Base-by-base conservation (phyloP, 805 yeast species). In the Schizosaccharomyces cryophilus region DNA sequence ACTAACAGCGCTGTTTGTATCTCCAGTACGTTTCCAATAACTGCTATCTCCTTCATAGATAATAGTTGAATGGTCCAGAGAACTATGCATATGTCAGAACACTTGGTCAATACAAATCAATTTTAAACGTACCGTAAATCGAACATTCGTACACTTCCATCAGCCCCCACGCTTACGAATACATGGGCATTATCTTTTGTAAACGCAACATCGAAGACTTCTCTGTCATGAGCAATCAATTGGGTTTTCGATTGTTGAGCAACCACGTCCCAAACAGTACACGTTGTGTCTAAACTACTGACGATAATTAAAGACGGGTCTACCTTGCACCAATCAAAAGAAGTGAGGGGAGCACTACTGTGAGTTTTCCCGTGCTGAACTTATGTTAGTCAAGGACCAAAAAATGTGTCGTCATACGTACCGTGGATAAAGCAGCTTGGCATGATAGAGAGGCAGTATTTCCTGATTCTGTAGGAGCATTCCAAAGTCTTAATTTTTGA, bases 211-310 rank as follows among this genome's bases (percentile, higher is more conserved):
- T 93, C 98, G 69, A 80, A 87, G 3, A 93, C 98, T 70, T 88
- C 96, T 64, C 84, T 81, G 69, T 93, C 98, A 71, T 93, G 98
- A 0, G 98, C 97, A 65, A 93, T 93, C 59, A 93, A 75, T 72
- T 93, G 96, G 0, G 97, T 90, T 68, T 84, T 85, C 17, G 95
- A 95, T 3, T 76, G 73, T 26, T 82, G 78, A 54, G 80, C 77
- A 29, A 75, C 71, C 40, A 88, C 70, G 71, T 93, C 97, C 97
- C 98, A 93, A 3, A 88, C 81, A 0, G 97, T 89, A 72, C 98
- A 93, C 0, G 98, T 93, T 0, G 98, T 93, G 72, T 93, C 98
- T 11, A 90, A 86, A 24, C 93, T 83, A 64, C 90, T 80, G 1
- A 96, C 87, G 45, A 93, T 84, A 24, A 88, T 78, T 48, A 81